Evolutionary conservation across 2,329 filamentous ascomycete species (phyloP), one percentile per base, ranked within the genome.

Genomic region (Aspergillus sp.): DNA sequence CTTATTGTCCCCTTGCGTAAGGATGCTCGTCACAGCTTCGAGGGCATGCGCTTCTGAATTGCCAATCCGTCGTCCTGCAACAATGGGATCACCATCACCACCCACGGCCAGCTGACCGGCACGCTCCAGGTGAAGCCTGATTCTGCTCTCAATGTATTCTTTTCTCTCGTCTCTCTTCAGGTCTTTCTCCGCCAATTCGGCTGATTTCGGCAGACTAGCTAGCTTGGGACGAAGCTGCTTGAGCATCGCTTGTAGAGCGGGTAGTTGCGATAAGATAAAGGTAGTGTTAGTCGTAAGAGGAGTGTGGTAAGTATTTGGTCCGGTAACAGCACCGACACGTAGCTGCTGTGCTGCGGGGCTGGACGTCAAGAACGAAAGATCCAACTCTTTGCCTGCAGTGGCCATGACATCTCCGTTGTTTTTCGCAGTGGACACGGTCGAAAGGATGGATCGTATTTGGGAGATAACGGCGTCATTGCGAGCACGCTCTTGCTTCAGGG

Each of bases 181-280:
- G 53, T 75, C 67, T 43, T 58, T 59, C 49, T 71, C 65, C 25
- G 64, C 62, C 3, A 66, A 66, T 23, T 65, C 63, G 3, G 67
- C 60, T 1, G 64, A 58, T 19, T 54, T 56, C 2, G 65, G 61
- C 45, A 81, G 53, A 5, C 67, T 64, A 4, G 68, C 66, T 23
- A 94, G 70, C 50, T 84, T 82, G 0, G 86, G 82, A 52, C 83
- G 74, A 32, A 95, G 72, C 10, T 79, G 77, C 7, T 81, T 75
- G 43, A 95, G 73, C 6, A 94, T 74, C 6, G 81, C 73, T 49
- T 87, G 83, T 41, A 98, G 74, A 0, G 88, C 82, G 23, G 89
- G 88, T 17, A 96, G 75, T 64, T 97, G 91, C 2, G 85, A 86
- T 17, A 94, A 76, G 0, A 88, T 83, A 65, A 96, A 95, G 23